Percentiles rank a stretch among this genome's conserved stretches.
phyloP scores from a whole-genome alignment of 495 filamentous ascomycete species.

The Schizothecium vesticola region DNA sequence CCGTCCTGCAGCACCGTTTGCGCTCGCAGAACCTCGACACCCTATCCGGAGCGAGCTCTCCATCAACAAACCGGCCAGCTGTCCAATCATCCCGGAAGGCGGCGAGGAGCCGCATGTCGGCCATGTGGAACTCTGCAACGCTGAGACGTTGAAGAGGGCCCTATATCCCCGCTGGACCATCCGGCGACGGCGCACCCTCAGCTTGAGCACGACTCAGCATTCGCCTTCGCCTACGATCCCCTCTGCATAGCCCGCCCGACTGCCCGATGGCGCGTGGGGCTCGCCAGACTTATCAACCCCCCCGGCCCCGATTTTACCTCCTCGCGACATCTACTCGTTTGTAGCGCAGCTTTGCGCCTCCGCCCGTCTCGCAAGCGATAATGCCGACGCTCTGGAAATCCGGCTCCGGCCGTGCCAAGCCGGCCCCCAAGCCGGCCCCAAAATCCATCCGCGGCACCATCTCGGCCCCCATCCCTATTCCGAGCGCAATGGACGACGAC shows the following conservation, averaged over 20 bases:
- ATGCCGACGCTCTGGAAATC: conserved; percentile 37
- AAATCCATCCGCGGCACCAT: conserved; percentile 48
- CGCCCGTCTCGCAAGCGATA: neutral
- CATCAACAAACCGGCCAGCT: conserved; percentile 9
- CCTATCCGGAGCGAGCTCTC: conserved; percentile 4
- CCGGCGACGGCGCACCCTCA: conserved; percentile 11
- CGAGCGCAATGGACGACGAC: conserved; percentile 32
- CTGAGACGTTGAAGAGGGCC: conserved; percentile 22
- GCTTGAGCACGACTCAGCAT: conserved; percentile 17
- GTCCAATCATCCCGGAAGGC: neutral
- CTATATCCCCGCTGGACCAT: conserved; percentile 10
- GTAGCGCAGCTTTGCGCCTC: neutral
- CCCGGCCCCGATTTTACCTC: neutral
- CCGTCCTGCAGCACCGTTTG: conserved; percentile 10
- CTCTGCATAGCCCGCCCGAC: conserved; percentile 3
- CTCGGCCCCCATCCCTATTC: conserved; percentile 48
- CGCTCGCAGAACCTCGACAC: conserved; percentile 5
- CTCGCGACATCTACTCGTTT: neutral
- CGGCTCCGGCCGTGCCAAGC: conserved; percentile 36
- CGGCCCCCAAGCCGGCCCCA: conserved; percentile 19
- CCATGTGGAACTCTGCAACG: conserved; percentile 31
- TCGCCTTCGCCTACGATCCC: conserved; percentile 5
- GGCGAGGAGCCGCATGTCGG: conserved; percentile 26
- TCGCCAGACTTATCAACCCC: conserved; percentile 17
- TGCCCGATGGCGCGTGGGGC: conserved; percentile 24